A percentile compares a stretch with the other conserved stretches of the same genome.
Evolutionary conservation across 192 early-diverging fungal genomes (phyloP).

Genomic region (Dimargaris xerosporica): DNA sequence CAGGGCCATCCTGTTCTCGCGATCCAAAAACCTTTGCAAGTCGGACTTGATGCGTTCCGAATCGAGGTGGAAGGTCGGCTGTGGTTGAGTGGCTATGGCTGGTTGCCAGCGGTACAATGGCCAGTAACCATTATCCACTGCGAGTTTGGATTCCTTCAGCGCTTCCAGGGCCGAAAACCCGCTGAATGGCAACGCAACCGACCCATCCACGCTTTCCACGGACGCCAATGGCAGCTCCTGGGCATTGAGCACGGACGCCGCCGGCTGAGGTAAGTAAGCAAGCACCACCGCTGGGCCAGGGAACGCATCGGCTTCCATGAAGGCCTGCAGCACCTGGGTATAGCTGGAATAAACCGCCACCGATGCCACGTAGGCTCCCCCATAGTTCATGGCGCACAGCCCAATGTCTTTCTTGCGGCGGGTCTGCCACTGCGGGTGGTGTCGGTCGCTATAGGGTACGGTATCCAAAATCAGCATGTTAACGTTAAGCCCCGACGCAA

Average conservation of each 20-base stretch:
- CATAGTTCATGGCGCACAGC: conserved; percentile 91
- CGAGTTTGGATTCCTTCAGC: conserved; percentile 78
- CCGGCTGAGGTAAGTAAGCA: conserved; percentile 60
- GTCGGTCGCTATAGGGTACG: conserved; percentile 47
- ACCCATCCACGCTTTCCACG: too few species aligned
- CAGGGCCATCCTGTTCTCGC: conserved; percentile 70
- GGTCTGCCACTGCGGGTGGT: conserved; percentile 33
- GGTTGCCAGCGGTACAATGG: conserved; percentile 95
- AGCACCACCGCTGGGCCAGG: conserved; percentile 80
- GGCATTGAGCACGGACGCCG: too few species aligned
- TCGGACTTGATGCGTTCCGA: conserved; percentile 23
- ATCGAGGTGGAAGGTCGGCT: too few species aligned
- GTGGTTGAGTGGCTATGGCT: conserved; percentile 28
- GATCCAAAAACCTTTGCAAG: conserved; percentile 64
- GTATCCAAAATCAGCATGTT: conserved; percentile 89
- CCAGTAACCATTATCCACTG: conserved; percentile 82
- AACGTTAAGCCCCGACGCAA: conserved; percentile 66
- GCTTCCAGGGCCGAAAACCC: conserved; percentile 45
- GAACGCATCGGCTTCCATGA: conserved; percentile 81
- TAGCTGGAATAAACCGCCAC: conserved; percentile 76
- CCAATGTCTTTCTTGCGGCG: conserved; percentile 86
- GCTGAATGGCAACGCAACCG: conserved; percentile 14
- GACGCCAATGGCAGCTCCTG: too few species aligned
- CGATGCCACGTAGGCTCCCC: conserved; percentile 77
- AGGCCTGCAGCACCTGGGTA: conserved; percentile 72